phyloP scores from a whole-genome alignment of 164 flowering plant genomes.

The Hamamelis virginiana region DNA sequence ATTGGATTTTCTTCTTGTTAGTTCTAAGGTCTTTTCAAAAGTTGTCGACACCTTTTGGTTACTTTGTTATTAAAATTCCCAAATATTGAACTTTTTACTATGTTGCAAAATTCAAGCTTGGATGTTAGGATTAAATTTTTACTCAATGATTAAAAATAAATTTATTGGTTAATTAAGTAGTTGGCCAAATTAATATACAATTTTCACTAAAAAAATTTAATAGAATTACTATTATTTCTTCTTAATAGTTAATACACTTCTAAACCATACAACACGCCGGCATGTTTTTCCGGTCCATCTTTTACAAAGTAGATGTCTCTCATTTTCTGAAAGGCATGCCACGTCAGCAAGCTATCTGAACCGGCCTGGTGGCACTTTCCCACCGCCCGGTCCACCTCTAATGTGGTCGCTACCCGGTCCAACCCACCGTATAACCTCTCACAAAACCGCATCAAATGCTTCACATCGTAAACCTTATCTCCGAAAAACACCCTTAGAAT shows the following conservation, averaged over 20 bases:
- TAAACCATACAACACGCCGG: conserved; percentile 57
- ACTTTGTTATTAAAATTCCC: too few relatives aligned
- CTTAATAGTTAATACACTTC: conserved; percentile 35
- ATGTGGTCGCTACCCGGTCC: conserved; percentile 47
- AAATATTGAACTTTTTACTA: too few relatives aligned
- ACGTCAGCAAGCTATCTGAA: conserved; percentile 60
- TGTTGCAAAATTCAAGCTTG: too few relatives aligned
- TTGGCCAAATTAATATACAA: too few relatives aligned
- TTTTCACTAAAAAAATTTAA: too few relatives aligned
- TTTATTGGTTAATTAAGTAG: too few relatives aligned
- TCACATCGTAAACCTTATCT: conserved; percentile 45
- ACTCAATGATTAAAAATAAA: too few relatives aligned
- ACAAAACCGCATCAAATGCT: conserved; percentile 50
- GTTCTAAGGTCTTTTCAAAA: too few relatives aligned
- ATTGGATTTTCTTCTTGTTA: too few relatives aligned
- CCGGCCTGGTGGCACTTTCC: conserved; percentile 72
- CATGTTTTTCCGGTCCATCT: conserved; percentile 37
- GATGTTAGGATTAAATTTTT: too few relatives aligned
- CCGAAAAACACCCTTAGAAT: conserved; percentile 44
- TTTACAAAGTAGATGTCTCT: conserved; percentile 32
- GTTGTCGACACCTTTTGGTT: too few relatives aligned
- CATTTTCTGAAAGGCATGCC: conserved; percentile 57
- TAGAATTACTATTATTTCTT: too few relatives aligned
- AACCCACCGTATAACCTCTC: conserved; percentile 58
- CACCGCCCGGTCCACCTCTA: conserved; percentile 46